Conservation (phyloP, 805 yeast species). For the Wickerhamomyces queroliae region DNA sequence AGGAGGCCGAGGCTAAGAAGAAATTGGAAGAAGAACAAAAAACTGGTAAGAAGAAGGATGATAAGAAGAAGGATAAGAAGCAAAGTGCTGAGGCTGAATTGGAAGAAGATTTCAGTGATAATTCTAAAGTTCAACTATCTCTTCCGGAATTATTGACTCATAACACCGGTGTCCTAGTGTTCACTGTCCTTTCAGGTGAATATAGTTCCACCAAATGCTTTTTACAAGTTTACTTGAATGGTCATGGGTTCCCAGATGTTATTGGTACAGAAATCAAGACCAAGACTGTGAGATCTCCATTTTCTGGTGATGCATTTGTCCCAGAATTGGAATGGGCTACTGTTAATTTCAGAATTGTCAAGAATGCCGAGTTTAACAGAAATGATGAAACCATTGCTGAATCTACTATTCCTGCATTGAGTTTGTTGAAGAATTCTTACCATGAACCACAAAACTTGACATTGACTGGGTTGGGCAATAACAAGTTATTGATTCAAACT, state of each 20-base stretch:
- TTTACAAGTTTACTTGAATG: constrained; percentile 75
- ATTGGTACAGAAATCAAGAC: constrained; percentile 43
- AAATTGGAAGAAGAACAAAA: constrained; percentile 23
- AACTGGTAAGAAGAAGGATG: constrained; percentile 13
- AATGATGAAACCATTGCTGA: constrained; percentile 56
- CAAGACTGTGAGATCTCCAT: constrained; percentile 29
- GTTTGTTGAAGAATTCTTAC: constrained; percentile 61
- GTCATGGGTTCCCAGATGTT: constrained; percentile 59
- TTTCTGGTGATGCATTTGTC: constrained; percentile 69
- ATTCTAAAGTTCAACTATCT: constrained; percentile 43
- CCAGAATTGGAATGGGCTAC: constrained; percentile 75
- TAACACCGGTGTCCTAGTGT: constrained; percentile 73
- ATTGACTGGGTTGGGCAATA: constrained; percentile 46
- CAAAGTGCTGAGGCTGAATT: constrained; percentile 29
- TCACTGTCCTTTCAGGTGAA: constrained; percentile 55
- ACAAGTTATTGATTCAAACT: constrained; percentile 50
- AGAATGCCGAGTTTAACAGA: constrained; percentile 39
- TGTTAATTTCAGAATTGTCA: constrained; percentile 54
- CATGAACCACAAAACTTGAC: constrained; percentile 51
- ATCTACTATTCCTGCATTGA: constrained; percentile 57
- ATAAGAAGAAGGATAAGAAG: constrained; percentile 21
- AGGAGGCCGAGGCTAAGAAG: constrained; percentile 29
- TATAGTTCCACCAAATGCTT: constrained; percentile 51
- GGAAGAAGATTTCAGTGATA: constrained; percentile 29
- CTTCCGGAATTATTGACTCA: constrained; percentile 51